Conservation (phyloP, 2,329 filamentous ascomycete genomes). For the Xylaria sp. region DNA sequence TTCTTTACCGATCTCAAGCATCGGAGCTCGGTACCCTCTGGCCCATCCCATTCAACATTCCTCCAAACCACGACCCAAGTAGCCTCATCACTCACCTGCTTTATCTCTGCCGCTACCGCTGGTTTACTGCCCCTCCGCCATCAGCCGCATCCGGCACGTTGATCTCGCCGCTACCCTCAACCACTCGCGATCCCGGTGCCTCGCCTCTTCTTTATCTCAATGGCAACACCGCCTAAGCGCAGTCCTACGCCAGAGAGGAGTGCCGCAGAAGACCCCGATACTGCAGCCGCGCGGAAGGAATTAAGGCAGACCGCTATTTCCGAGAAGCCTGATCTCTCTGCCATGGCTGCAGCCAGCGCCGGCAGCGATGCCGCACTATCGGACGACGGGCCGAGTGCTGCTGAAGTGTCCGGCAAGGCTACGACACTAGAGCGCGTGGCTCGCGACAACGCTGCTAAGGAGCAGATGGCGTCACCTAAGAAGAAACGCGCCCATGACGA, state of each 20-base stretch:
- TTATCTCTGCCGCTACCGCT: conserved; percentile 10
- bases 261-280: conserved; percentile 68
- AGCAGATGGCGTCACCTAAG: conserved; percentile 69
- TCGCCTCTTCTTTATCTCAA: conserved; percentile 32
- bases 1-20: not conserved
- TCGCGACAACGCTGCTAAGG: conserved; percentile 57
- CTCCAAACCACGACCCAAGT: not conserved
- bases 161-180: conserved; percentile 8
- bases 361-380: conserved; percentile 45
- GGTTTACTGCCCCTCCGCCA: not conserved
- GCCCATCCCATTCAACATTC: not conserved
- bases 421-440: conserved; percentile 38
- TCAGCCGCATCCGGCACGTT: conserved; percentile 11
- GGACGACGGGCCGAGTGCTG: conserved; percentile 32
- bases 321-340: conserved; percentile 54
- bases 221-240: conserved; percentile 44
- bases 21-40: not conserved
- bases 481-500: conserved; percentile 73
- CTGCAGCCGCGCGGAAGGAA: conserved; percentile 71
- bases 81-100: conserved; percentile 7
- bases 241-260: conserved; percentile 45
- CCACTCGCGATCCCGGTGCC: conserved; percentile 10
- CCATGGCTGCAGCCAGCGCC: conserved; percentile 42
- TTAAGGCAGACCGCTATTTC: conserved; percentile 73
- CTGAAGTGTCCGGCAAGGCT: conserved; percentile 36